Evolutionary conservation across 805 yeast genomes (phyloP), one percentile per base, ranked within the genome.

Genomic region (Teunomyces lycoperdinae): DNA sequence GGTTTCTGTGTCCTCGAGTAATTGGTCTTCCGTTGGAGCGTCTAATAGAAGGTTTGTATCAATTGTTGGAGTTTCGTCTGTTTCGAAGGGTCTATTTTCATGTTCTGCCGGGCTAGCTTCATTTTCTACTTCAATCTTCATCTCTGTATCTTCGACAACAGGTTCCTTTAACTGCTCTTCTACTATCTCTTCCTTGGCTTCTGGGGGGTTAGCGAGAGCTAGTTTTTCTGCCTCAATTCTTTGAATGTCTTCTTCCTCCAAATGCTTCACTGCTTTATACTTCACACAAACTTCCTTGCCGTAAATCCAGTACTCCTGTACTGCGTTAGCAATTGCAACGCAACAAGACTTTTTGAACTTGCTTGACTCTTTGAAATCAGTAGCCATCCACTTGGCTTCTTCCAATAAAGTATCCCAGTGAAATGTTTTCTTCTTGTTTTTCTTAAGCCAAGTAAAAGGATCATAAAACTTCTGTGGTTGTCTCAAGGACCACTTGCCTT

Each of bases 401-500:
- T 81, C 80, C 4, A 94, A 52, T 20, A 92, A 52, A 49, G 77
- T 67, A 56, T 86, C 92, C 89, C 95, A 82, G 53, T 87, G 91
- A 3, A 82, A 70, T 28, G 73, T 70, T n/a, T 61, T 61, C 10
- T 70, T 63, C 43, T 53, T 55, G 29, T 46, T 56, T 48, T 62
- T 58, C 14, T 55, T 56, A 29, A 45, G 42, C 34, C 51, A 60
- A 3, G 57, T 47, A 51, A 79, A 79, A 0, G 98, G 97, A 54
- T 89, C 96, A 9, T 74, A 60, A 58, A 76, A 85, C 52, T 79
- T 77, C 45, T 78, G 73, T 0, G 96, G 96, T 63, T 94, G 99
- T 45, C 96, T 76, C 45, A 94, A 71, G 17, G 96, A 85, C 98
- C 99, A 94, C 57, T 87, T 83, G 2, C 88, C 87, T 49, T 85